Evolutionary conservation across 2,329 filamentous ascomycete genomes (phyloP), one percentile per base, ranked within the genome.

Genomic region (Diaporthe citrichinensis): DNA sequence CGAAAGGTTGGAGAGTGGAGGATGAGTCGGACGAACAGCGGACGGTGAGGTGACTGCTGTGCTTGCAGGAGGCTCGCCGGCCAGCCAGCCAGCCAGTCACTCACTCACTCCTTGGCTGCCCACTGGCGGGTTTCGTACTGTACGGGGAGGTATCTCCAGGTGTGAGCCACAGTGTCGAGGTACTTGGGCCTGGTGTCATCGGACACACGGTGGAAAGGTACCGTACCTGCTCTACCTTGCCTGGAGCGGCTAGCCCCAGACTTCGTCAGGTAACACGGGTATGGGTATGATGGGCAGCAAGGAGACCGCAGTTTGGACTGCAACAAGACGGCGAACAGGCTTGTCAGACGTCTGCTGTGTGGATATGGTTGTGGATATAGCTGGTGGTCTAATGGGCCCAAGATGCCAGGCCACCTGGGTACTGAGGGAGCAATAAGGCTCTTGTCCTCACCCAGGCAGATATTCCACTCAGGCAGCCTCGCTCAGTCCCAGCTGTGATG

Each of bases 1-100:
- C 61, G 28, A 55, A 55, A 57, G 61, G 62, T 61, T 71, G 68
- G 67, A 49, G 46, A 34, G 59, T 57, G 73, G n/a, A 72, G 61
- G 68, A 65, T 58, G 73, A 76, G 46, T 73, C 61, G 75, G 69
- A 71, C 73, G 17, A 71, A 34, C 69, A 72, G 73, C 34, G 61
- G 28, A 73, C 28, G 36, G 65, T 71, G 65, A 71, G 62, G 72
- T 74, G 75, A 76, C 75, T 62, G 39, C 44, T 28, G 36, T 53
- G n/a, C 49, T 51, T 34, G 46, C n/a, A 61, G 34, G 46, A 62
- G 71, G 71, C 53, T 72, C 41, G 31, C 44, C 28, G 14, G 39
- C 8, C 39, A 49, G n/a, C 15, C 34, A 49, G 69, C 39, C 44
- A 17, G 44, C 17, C 20, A 23, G 34, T 34, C 34, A 59, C 6